These are phyloP conservation scores for Pleurotus eryngii DNA, from an alignment of 768 basidiomycete species.

Conservation along the genomic window DNA sequence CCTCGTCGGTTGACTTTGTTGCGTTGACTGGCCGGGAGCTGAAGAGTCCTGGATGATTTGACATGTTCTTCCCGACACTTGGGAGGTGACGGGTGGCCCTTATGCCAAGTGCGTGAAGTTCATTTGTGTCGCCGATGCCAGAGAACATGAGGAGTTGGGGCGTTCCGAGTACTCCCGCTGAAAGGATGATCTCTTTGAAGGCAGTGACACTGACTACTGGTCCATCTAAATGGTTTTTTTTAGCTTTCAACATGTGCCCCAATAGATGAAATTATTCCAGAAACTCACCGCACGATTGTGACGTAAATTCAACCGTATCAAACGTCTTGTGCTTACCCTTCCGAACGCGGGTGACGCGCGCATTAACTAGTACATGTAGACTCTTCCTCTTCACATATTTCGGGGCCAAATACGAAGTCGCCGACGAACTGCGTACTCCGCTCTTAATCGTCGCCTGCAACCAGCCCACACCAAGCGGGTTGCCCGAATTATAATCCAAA, in stretches of 20 bases:
- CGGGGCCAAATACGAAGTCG: slow-evolving; percentile 20
- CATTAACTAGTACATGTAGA: slow-evolving; percentile 18
- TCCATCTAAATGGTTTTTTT: not conserved
- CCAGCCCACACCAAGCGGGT: slow-evolving; percentile 25
- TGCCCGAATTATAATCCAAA: slow-evolving; percentile 26
- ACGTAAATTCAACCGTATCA: slow-evolving; percentile 16
- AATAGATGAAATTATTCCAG: not conserved
- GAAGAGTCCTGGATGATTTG: slow-evolving; percentile 16
- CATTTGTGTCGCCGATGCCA: slow-evolving; percentile 20
- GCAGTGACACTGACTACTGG: slow-evolving; percentile 5
- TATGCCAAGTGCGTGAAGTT: slow-evolving; percentile 10
- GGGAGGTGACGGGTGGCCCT: slow-evolving; percentile 14
- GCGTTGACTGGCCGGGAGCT: slow-evolving; percentile 4
- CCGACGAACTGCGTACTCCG: slow-evolving; percentile 18
- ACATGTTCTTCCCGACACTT: slow-evolving; percentile 24
- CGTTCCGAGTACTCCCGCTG: slow-evolving; percentile 24
- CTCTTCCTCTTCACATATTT: slow-evolving; percentile 19
- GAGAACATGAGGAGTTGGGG: slow-evolving; percentile 20
- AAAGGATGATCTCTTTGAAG: slow-evolving; percentile 25
- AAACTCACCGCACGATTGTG: not conserved
- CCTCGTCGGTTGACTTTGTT: slow-evolving; percentile 11
- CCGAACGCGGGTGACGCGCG: slow-evolving; percentile 13
- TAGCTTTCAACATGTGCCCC: no score
- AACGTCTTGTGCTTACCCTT: slow-evolving; percentile 1
- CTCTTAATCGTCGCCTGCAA: slow-evolving; percentile 13